phyloP scores from a whole-genome alignment of 2,329 filamentous ascomycete genomes.

The Trichophyton simii region DNA sequence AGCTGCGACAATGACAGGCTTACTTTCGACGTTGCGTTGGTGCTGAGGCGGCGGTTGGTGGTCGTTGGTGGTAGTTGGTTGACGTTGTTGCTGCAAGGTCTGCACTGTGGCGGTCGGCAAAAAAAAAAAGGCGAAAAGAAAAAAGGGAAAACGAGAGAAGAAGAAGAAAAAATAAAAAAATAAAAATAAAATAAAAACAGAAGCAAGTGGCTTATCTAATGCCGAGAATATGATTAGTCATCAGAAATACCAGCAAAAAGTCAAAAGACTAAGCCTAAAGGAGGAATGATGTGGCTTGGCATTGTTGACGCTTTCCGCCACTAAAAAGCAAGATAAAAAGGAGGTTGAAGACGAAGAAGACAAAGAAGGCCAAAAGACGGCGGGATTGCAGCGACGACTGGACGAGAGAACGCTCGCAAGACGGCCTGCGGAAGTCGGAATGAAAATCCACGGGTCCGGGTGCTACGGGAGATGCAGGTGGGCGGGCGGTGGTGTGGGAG shows the following conservation, averaged over 20 bases:
- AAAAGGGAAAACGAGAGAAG: no score
- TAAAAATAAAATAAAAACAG: not conserved
- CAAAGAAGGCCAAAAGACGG: no score
- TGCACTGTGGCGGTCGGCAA: constrained; percentile 1
- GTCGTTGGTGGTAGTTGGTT: not conserved
- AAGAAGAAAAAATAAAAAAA: not conserved
- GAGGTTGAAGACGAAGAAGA: not conserved
- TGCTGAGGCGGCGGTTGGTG: not conserved
- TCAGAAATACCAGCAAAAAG: not conserved
- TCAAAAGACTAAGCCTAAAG: not conserved
- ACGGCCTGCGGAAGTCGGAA: no score
- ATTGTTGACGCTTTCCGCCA: not conserved
- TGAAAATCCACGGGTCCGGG: no score
- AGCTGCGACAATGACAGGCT: not conserved
- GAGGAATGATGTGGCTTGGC: not conserved
- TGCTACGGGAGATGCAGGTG: no score
- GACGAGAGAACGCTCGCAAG: not conserved
- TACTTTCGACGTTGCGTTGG: not conserved
- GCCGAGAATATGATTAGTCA: not conserved
- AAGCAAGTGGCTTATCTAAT: not conserved
- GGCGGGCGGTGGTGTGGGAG: no score
- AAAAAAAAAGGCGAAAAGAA: not conserved
- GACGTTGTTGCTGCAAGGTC: not conserved
- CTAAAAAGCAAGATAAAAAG: not conserved
- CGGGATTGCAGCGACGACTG: not conserved